Evolutionary conservation across 306 rosid genomes (phyloP), one percentile per base, ranked within the genome.

Genomic region (Delonix regia): DNA sequence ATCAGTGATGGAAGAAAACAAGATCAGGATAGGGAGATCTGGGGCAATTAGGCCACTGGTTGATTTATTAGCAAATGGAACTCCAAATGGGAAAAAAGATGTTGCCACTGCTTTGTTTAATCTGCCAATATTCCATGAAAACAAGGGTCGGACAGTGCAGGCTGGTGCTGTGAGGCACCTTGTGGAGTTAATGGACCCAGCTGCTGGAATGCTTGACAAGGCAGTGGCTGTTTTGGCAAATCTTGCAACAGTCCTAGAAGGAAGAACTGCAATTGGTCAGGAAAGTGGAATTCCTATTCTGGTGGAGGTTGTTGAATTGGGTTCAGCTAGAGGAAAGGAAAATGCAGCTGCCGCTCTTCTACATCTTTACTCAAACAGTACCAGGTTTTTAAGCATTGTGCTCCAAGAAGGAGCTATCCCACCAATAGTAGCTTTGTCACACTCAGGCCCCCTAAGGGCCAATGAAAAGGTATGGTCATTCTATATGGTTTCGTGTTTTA

Each of bases 341-440:
- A 93, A 91, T 16, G 98, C 98, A 44, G 93, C 97, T 2, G 95
- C 95, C 9, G 93, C 98, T 51, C 88, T 96, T 51, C 83, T 91
- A 25, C 97, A 88, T 84, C 90, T 96, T 70, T 93, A 98, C 81
- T 83, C 80, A 71, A 82, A 82, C 51, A 88, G 89, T 65, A 57
- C 25, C 64, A 80, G 86, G 70, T 91, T 78, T 81, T 87, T 90
- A 80, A 90, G 85, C 74, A 45, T 44, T 85, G 94, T 93, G 75
- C 91, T 95, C 70, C 97, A 90, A 61, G 97, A 93, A 80, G 98
- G 99, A 69, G 96, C 95, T 34, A 94, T 93, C 73, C 99, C 99
- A 0, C 98, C 98, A 14, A 87, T 95, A 66, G 98, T 91, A 34
- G 93, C 92, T 36, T 83, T 95, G 78, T 88, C 96, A 60, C 94